Base-by-base conservation (phyloP, 257 asterid genomes). In the Forsythia viridissima region DNA sequence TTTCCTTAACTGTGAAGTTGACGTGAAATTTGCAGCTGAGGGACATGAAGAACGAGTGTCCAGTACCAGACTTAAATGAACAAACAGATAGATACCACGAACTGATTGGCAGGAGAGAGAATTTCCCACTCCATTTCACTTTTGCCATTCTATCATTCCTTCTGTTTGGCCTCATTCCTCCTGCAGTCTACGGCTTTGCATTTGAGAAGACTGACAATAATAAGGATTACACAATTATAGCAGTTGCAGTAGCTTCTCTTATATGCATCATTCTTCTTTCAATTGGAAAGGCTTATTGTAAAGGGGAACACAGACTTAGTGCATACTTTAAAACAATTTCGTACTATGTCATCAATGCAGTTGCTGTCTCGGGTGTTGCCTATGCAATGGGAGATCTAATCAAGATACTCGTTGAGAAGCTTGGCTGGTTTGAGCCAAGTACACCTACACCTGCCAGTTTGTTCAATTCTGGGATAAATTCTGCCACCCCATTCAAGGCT, bases 151-250 rank as follows among this genome's bases (percentile, higher is more conserved):
- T 91, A 11, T 91, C 97, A 0, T 91, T 85, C 84, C 59, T 90
- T 39, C 41, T 82, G 2, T 93, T 89, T 7, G 97, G 97, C 66
- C 86, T 91, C 0, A 20, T 85, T 15, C 89, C 97, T 34, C 97
- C 97, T 0, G 72, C 41, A 1, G 72, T 84, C 0, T 93, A 86
- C 42, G 97, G 89, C 9, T 90, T 87, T 81, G 70, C 96, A 2
- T 90, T 89, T 79, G 85, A 76, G 0, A 84, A 79, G 44, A 88
- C 85, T 9, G 83, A 83, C 18, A 81, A 89, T 72, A 80, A 68
- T 40, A 30, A 30, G 34, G 91, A 89, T 72, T 82, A 65, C 84
- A 88, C 89, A 84, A 79, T 93, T 21, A 20, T 88, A 38, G 88
- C 92, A 34, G 91, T 86, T 2, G 95, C 85, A 2, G 85, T 67